Conservation (phyloP, 768 basidiomycete genomes). For the Lentinula aciculospora region DNA sequence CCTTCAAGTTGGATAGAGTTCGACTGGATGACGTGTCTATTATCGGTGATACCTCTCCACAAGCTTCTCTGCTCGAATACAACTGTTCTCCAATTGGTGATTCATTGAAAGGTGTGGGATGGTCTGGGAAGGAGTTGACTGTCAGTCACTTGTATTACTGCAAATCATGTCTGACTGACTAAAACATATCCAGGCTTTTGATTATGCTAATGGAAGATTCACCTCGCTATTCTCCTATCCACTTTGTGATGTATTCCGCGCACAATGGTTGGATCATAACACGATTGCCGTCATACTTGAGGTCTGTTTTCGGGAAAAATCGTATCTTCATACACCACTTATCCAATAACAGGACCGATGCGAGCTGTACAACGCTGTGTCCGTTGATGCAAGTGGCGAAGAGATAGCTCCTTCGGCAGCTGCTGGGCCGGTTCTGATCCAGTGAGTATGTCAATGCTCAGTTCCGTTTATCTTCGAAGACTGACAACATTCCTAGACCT, state of each 20-base stretch:
- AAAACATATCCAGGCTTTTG: conserved; percentile 27
- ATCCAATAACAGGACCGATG: conserved; percentile 28
- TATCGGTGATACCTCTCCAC: conserved; percentile 25
- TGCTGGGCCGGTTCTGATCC: background rate
- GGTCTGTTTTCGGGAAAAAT: conserved; percentile 19
- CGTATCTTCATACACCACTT: background rate
- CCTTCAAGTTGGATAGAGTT: conserved; percentile 17
- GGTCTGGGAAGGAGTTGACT: conserved; percentile 38
- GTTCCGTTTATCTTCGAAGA: background rate
- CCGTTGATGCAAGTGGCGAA: conserved; percentile 30
- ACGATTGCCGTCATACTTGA: conserved; percentile 34
- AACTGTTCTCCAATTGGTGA: conserved; percentile 19
- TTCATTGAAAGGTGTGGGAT: conserved; percentile 34
- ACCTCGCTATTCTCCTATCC: conserved; percentile 22
- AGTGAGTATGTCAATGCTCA: background rate
- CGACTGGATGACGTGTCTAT: conserved; percentile 25
- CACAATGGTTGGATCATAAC: conserved; percentile 33
- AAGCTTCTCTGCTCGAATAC: conserved; percentile 20
- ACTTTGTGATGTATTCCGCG: conserved; percentile 21
- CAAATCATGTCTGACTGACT: background rate
- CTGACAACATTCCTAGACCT: background rate
- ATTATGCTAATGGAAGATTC: conserved; percentile 24
- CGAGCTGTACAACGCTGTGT: conserved; percentile 29
- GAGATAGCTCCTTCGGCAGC: conserved; percentile 6
- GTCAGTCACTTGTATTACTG: conserved; percentile 22